Conservation (phyloP, 805 yeast species). For the Peterozyma toletana region DNA sequence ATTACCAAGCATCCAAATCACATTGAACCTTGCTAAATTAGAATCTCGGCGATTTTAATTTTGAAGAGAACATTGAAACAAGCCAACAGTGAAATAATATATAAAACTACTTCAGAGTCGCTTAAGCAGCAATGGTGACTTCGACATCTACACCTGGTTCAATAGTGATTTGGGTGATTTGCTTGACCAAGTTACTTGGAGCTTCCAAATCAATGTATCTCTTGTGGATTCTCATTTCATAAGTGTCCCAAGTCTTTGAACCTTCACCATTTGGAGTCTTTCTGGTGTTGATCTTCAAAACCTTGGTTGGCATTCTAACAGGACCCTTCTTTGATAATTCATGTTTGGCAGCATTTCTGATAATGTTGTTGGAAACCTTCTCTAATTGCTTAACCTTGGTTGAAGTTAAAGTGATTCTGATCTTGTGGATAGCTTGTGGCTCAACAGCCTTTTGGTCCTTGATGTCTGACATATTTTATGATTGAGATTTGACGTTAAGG, state of each 20-base stretch:
- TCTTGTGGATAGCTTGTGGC: slow-evolving; percentile 85
- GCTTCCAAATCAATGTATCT: slow-evolving; percentile 98
- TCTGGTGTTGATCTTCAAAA: slow-evolving; percentile 97
- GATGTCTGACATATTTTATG: slow-evolving; percentile 64
- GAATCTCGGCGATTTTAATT: background rate
- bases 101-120: slow-evolving; percentile 5
- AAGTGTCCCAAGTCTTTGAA: slow-evolving; percentile 99
- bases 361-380: slow-evolving; percentile 88
- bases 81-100: background rate
- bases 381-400: slow-evolving; percentile 98
- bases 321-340: slow-evolving; percentile 95
- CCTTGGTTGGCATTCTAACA: slow-evolving; percentile 99
- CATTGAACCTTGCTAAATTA: background rate
- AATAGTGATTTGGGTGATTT: slow-evolving; percentile 94
- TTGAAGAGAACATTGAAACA: background rate
- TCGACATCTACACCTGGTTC: slow-evolving; percentile 99
- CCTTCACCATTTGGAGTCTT: slow-evolving; percentile 99
- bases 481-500: slow-evolving; percentile 27
- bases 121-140: slow-evolving; percentile 82
- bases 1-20: background rate
- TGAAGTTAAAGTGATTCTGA: slow-evolving; percentile 98
- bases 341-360: slow-evolving; percentile 78
- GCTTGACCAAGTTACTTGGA: slow-evolving; percentile 88
- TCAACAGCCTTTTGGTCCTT: slow-evolving; percentile 81
- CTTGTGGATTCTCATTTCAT: slow-evolving; percentile 99